Base-by-base conservation (phyloP, 352 stramenopile species). In the Pythium insidiosum region DNA sequence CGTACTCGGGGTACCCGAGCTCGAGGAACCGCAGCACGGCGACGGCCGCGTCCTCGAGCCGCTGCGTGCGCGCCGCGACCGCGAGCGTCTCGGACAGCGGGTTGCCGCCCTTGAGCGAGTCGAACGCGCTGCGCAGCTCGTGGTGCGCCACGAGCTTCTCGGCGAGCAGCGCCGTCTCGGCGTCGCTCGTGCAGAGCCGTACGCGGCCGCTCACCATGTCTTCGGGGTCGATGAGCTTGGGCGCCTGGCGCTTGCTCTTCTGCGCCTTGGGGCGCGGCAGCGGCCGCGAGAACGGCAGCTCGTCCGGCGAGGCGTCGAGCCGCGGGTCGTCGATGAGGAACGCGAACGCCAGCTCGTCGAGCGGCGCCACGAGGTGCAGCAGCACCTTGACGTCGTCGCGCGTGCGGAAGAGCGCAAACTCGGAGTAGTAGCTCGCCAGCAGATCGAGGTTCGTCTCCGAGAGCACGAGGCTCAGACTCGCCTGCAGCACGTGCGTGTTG, bases 1-100 rank as follows among this genome's bases (percentile, higher is more conserved):
- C 73, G 54, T 92, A 92, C 46, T 89, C 76, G 0, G 79, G 79
- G 48, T 88, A 87, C 5, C 79, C 76, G n/a, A 92, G 58, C 47
- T 92, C 79, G 29, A 92, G 50, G 64, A 92, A 88, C 2, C 73
- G 76, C 34, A 92, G 64, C 26, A 92, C 76, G 5, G 74, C 74
- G 42, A 66, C 73, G 0, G 66, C 71, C 0, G 79, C 76, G 36
- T 89, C 79, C 44, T 88, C 77, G 35, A 92, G 53, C 15, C 69
- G 71, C 44, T 88, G 72, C 6, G 69, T 71, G 9, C 73, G 63
- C 24, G 68, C 60, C 0, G 75, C 75, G 37, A 81, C 60, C 40
- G 63, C 66, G 38, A 89, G 60, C 9, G 73, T 82, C 7, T 88
- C 73, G 0, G 70, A 79, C n/a, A 90, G 66, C 19, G 73, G 70